Evolutionary conservation across 2,329 filamentous ascomycete genomes (phyloP), one percentile per base, ranked within the genome.

Genomic region (Cylindrodendrum hubeiense): DNA sequence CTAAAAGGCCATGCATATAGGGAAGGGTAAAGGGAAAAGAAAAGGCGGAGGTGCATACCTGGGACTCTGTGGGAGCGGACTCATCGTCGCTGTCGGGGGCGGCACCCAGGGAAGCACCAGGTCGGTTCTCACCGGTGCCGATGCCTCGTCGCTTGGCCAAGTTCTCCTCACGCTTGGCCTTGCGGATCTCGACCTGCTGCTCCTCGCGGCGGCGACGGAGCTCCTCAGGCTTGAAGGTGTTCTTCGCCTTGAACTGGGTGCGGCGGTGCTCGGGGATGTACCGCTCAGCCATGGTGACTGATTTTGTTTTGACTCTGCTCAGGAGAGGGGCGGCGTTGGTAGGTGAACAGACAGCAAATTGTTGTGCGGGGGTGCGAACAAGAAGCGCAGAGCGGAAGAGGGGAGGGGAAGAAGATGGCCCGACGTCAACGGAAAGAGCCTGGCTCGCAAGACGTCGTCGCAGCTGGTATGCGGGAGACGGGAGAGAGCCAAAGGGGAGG

Each of bases 231-330:
- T 98, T 98, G 89, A 99, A 98, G 78, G 94, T 94, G 84, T 93
- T 95, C 89, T 98, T 98, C 60, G 96, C 96, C 92, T 99, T 99
- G 91, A 97, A 99, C 86, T 97, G 95, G 73, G 94, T 98, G 80
- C 96, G 95, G 82, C 96, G 94, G 87, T 99, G 96, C 87, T 99
- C 96, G 82, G 96, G 96, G 79, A 99, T 99, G 87, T 98, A 99
- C 79, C 96, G 93, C 83, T 99, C 96, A 82, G 96, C 93, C 96
- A 99, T 99, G 85, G 76, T 91, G 82, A 80, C 80, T 79, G 79
- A 62, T 78, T 73, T 71, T 71, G 63, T 67, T 67, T 64, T 71
- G 68, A 58, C 59, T 57, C 47, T 57, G 22, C 22, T 64, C 55
- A 64, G 61, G 55, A 63, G 66, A 61, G 52, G 63, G 57, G 65